These are phyloP conservation scores for Gossypium australe DNA, from an alignment of 345 rosid species.

Conservation along the genomic window DNA sequence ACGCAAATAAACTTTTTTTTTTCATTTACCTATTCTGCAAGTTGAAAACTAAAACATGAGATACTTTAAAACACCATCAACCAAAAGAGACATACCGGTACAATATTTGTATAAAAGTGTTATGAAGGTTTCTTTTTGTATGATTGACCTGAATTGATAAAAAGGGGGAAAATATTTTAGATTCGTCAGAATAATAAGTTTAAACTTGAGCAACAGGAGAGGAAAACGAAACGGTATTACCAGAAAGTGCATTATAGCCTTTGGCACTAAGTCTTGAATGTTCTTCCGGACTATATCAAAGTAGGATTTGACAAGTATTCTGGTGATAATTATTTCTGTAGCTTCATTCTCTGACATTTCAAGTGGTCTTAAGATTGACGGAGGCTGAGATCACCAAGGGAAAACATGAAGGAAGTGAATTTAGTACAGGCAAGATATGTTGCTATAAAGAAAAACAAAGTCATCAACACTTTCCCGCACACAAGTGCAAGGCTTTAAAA, in stretches of 20 bases:
- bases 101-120: conserved; percentile 25
- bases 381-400: conserved; percentile 23
- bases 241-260: conserved; percentile 41
- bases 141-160: conserved; percentile 29
- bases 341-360: conserved; percentile 29
- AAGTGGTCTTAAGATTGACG: conserved; percentile 24
- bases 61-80: background rate
- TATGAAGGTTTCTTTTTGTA: conserved; percentile 32
- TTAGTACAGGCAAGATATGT: background rate
- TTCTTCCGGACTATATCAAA: conserved; percentile 32
- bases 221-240: conserved; percentile 18
- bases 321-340: conserved; percentile 28
- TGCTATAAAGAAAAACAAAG: background rate
- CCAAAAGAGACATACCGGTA: conserved; percentile 23
- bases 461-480: background rate
- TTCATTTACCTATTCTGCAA: background rate
- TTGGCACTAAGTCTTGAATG: conserved; percentile 35
- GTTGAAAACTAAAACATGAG: background rate
- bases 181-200: conserved; percentile 1
- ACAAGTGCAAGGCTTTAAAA: background rate
- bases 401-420: background rate
- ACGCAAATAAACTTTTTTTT: background rate
- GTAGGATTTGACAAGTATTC: conserved; percentile 37
- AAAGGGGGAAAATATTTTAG: background rate
- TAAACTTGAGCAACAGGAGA: background rate